Conservation (phyloP, 2,329 filamentous ascomycete species). For the Penicillium verrucosum region DNA sequence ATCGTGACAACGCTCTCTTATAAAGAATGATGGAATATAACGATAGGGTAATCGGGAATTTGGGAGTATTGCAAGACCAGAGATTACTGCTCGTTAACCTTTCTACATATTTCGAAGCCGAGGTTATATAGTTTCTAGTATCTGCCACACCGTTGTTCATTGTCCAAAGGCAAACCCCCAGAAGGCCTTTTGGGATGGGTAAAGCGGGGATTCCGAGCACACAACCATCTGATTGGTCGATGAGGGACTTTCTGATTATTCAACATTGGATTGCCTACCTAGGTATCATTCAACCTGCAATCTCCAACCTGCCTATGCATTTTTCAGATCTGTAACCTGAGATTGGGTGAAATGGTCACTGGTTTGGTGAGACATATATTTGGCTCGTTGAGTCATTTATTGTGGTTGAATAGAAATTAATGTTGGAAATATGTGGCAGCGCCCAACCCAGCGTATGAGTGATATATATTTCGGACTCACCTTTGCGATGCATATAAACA, state of each 20-base stretch:
- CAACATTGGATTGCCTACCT: background rate
- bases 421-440: no score
- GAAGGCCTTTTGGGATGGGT: background rate
- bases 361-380: background rate
- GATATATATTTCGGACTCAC: no score
- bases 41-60: background rate
- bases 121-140: background rate
- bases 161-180: no score
- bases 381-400: background rate
- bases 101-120: background rate
- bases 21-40: no score
- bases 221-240: background rate
- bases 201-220: background rate
- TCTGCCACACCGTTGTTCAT: background rate
- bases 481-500: background rate
- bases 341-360: background rate
- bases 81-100: background rate
- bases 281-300: background rate
- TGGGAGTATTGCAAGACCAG: no score
- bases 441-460: no score
- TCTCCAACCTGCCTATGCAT: background rate
- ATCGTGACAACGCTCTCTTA: background rate
- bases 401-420: background rate
- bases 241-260: background rate
- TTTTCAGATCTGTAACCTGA: background rate